Base-by-base conservation (phyloP, 2,329 filamentous ascomycete genomes). In the Cytospora paraplurivora region DNA sequence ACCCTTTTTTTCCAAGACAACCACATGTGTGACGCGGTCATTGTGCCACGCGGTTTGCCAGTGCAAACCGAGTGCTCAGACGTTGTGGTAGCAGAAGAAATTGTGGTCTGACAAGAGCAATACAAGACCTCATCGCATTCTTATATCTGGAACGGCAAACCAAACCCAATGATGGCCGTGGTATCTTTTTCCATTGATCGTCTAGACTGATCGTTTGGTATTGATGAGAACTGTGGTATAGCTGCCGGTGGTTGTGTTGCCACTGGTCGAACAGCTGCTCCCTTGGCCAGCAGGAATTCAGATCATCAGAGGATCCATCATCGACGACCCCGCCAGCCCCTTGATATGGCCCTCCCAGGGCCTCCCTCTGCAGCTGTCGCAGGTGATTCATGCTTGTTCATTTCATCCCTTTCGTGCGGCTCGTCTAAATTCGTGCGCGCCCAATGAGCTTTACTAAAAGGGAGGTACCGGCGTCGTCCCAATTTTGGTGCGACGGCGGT, bases 101-200 rank as follows among this genome's bases (percentile, higher is more conserved):
- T 63, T 50, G 60, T 60, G 63, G 63, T 62, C 56, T 58, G 51
- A 59, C 63, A 52, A 47, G n/a, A 47, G 15, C 44, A 19, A 47
- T 12, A 27, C 55, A 44, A 49, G 38, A 44, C 15, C 27, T 17
- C 21, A 35, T 32, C 53, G 17, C 21, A 35, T 32, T 34, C 35
- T 11, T 34, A 19, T 41, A 37, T 47, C 44, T 47, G n/a, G 44
- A 19, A n/a, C 41, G 19, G 19, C 2, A 37, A 44, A 8, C 17
- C 10, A 47, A 47, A 47, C 21, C 4, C 5, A 1, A 7, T 21
- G 11, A 0, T 4, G 7, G n/a, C 7, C 8, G 3, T 47, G 44
- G 7, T 3, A 12, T 47, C 41, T 15, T 44, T 44, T 19, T n/a
- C 17, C 15, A 44, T 44, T 8, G n/a, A 27, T 27, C 27, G 27